Base-by-base conservation (phyloP, 1,139 yeast species). In the Debaryomyces sp. region DNA sequence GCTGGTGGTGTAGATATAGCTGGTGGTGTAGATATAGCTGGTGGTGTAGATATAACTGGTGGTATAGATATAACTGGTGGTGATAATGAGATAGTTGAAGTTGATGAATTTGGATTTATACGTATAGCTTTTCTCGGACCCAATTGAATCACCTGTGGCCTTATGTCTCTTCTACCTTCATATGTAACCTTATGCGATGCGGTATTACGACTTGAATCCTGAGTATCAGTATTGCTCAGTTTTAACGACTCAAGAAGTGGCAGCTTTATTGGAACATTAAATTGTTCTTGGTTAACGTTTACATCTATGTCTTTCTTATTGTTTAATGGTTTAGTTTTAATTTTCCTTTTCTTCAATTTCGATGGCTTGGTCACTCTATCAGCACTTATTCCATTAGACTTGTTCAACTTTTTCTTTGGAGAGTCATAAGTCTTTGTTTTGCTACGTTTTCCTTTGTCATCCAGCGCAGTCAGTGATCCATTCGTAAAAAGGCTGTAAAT, bases 21-120 rank as follows among this genome's bases (percentile, higher is more conserved):
- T 5, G 30, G 15, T 4, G 30, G 8, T 27, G 8, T 27, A 18
- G 21, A 18, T 27, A 27, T 15, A 30, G 17, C 1, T n/a, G 22
- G 22, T 8, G 37, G 4, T 18, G 10, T 6, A 6, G 21, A 8
- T 27, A 27, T 15, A 30, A 9, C 1, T n/a, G 22, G 22, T 8
- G 37, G 4, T 18, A 18, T 6, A 6, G 21, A 8, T n/a, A n/a
- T n/a, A 21, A 17, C 12, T 6, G 18, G 35, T 9, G 23, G 24
- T 5, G 37, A 34, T 18, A 34, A 21, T 17, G 37, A 34, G 6
- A 18, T 13, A 10, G 44, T 21, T 10, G 44, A 41, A 10, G 38
- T 21, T 13, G 46, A 37, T n/a, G 41, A 35, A 15, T 38, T 44
- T 6, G 46, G 46, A 10, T 44, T 24, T 21, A 44, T 39, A 8